Percentiles rank a stretch among this genome's conserved stretches.
These are phyloP conservation scores for Aspergillus olivimuriae DNA, from an alignment of 495 filamentous ascomycete species.

Conservation along the genomic window DNA sequence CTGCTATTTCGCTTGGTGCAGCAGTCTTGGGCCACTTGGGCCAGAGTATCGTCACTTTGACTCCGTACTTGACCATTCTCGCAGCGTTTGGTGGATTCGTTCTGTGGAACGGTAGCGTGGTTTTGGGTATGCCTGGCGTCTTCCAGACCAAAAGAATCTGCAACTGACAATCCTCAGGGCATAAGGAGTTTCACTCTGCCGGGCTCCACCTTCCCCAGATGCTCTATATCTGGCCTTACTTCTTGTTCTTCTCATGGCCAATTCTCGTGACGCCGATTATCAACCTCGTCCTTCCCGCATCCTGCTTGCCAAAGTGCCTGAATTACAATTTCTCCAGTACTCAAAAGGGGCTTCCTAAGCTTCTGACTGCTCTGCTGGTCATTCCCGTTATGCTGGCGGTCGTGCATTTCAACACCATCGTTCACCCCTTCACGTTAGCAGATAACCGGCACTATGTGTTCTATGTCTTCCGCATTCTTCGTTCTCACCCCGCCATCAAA, in stretches of 20 bases:
- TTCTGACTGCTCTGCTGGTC: slow-evolving; percentile 28
- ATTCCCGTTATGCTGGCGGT: slow-evolving; percentile 46
- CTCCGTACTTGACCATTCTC: slow-evolving; percentile 65
- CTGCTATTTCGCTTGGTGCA: slow-evolving; percentile 52
- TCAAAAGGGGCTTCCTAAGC: slow-evolving; percentile 30
- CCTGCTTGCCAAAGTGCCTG: slow-evolving; percentile 30
- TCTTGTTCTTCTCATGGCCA: slow-evolving; percentile 82
- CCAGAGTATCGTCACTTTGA: slow-evolving; percentile 42
- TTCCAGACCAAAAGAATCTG: not conserved
- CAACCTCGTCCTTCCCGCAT: slow-evolving; percentile 31
- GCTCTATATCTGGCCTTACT: slow-evolving; percentile 89
- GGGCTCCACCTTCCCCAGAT: slow-evolving; percentile 87
- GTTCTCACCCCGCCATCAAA: slow-evolving; percentile 52
- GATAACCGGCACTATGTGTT: slow-evolving; percentile 97
- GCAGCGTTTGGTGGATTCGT: slow-evolving; percentile 68
- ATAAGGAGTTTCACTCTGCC: slow-evolving; percentile 89
- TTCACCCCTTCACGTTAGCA: slow-evolving; percentile 93
- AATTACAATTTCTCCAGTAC: slow-evolving; percentile 30
- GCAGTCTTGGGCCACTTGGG: slow-evolving; percentile 46
- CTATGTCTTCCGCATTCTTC: slow-evolving; percentile 84
- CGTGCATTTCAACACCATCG: slow-evolving; percentile 78
- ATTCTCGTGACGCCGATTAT: slow-evolving; percentile 53
- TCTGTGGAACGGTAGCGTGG: slow-evolving; percentile 81
- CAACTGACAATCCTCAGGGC: slow-evolving; percentile 45
- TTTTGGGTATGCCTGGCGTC: slow-evolving; percentile 56